Evolutionary conservation across 257 asterid genomes (phyloP).

Genomic region (Solanum gandarillasii): DNA sequence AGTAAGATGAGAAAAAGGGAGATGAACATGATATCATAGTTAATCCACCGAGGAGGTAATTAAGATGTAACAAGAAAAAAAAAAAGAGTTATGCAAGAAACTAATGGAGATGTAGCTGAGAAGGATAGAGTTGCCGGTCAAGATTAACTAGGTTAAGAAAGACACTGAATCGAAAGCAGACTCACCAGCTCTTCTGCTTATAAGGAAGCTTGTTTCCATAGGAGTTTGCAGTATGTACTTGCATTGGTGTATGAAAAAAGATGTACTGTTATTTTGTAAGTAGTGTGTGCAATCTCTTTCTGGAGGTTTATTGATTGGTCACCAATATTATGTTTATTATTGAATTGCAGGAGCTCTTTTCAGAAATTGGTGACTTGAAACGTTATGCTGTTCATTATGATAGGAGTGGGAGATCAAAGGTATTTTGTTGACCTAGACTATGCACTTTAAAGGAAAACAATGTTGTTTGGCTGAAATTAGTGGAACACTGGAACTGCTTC

Average conservation of each 20-base stretch:
- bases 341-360: conserved; percentile 66
- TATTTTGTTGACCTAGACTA: conserved; percentile 4
- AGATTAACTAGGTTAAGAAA: background rate
- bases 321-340: background rate
- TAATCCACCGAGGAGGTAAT: background rate
- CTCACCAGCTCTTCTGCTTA: background rate
- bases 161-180: background rate
- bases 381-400: conserved; percentile 65
- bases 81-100: background rate
- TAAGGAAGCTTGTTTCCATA: background rate
- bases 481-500: conserved; percentile 7
- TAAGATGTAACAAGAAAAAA: background rate
- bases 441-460: background rate
- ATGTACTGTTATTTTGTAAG: background rate
- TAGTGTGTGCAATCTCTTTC: background rate
- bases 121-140: background rate
- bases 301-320: background rate
- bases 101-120: background rate
- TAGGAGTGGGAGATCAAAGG: conserved; percentile 96
- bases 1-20: background rate
- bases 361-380: conserved; percentile 89
- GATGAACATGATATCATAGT: background rate
- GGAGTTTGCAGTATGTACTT: background rate
- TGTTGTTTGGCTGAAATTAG: background rate
- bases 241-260: background rate